Evolutionary conservation across 495 filamentous ascomycete genomes (phyloP), one percentile per base, ranked within the genome.

Genomic region (Trypethelium eluteriae): DNA sequence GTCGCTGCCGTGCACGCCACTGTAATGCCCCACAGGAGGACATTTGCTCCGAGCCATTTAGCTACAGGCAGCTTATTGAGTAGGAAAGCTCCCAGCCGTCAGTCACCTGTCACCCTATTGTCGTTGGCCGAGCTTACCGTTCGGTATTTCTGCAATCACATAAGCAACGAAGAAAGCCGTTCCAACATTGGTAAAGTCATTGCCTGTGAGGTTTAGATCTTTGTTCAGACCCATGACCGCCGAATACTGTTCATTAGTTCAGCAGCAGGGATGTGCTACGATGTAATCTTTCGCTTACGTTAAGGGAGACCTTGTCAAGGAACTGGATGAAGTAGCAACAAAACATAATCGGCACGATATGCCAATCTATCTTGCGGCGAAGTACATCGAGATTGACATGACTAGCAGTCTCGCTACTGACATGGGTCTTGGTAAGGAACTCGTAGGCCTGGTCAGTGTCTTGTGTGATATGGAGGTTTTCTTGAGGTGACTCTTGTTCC

Each of bases 91-190:
- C 46, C 32, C 7, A 35, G 12, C 14, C 6, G 25, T 62, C 67
- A 69, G 9, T 64, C 16, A 56, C 46, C 18, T 7, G 25, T 59
- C 53, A 7, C 53, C 11, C 10, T n/a, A 36, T 2, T 9, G 53
- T 10, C 3, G 14, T 18, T 2, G 34, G 32, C 6, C 9, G 34
- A 18, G 72, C 66, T 38, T 70, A 79, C 82, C 83, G 44, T 85
- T 82, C 0, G 82, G 81, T 12, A 85, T 73, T 70, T 85, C 83
- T 2, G 81, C 81, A 47, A 84, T 72, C 4, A 79, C 71, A 69
- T 81, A 85, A 6, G 82, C 84, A 66, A 85, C 81, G 68, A 81
- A 85, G 70, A 86, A 85, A 3, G 76, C 74, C 3, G 81, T 85
- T 25, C 83, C 81, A 5, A 79, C 75, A 73, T 81, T 82, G 7